Evolutionary conservation across 2,329 filamentous ascomycete species (phyloP), one percentile per base, ranked within the genome.

Genomic region (Emergomyces africanus): DNA sequence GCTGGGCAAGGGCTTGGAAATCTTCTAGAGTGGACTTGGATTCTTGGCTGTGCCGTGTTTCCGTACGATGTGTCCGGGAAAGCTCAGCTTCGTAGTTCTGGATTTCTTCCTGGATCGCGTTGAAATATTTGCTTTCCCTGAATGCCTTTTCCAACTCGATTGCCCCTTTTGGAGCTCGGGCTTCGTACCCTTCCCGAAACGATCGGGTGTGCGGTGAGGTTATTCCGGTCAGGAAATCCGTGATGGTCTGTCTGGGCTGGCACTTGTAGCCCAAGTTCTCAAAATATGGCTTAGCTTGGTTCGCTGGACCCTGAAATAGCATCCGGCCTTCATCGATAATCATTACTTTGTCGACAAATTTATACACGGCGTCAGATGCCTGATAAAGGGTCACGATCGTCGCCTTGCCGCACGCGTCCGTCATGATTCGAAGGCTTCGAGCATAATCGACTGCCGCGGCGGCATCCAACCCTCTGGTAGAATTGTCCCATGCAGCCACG

Each of bases 401-500:
- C 0, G 84, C 85, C 12, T 83, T 81, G 57, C 86, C 82, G 63
- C 79, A 83, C 39, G 88, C 82, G 59, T 89, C 84, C 0, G 87
- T 89, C 81, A 89, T 86, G 57, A 83, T 79, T 15, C 83, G 78
- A 8, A 86, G 73, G 23, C 81, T 83, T 68, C 83, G 84, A 65
- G 77, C 77, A 63, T 83, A 87, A 64, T 87, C 84, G 5, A 86
- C 76, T 1, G 84, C 85, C 0, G 84, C 87, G 39, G 81, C 84
- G 18, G 84, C 82, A 61, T 88, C 85, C 2, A 88, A 77, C 48
- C 86, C 85, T 41, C 85, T 80, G 1, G 85, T 88, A 41, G 80
- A 83, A 71, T 89, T 89, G 66, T 89, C 87, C 87, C 88, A 94
- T 0, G 83, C 85, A 39, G 86, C 77, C 14, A 91, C 78, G 30